phyloP scores from a whole-genome alignment of 2,329 filamentous ascomycete species.

The Pseudopyricularia cyperi region DNA sequence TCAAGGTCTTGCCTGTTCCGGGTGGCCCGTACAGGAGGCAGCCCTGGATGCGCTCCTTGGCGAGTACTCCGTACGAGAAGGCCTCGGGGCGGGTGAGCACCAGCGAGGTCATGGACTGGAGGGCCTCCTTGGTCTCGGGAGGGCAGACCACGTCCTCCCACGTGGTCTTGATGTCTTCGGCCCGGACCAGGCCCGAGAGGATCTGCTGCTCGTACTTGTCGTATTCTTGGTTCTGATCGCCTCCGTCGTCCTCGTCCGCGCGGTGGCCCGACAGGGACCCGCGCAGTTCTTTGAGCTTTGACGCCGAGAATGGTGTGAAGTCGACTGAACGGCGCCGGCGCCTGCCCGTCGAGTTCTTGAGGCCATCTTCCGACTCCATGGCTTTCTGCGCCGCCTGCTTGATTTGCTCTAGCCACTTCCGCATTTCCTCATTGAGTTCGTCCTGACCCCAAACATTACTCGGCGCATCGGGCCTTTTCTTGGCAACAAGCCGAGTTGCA shows the following conservation, averaged over 20 bases:
- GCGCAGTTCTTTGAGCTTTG: background rate
- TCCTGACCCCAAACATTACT: background rate
- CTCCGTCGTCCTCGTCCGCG: background rate
- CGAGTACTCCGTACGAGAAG: conserved; percentile 90
- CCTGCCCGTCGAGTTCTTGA: background rate
- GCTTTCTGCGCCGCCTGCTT: background rate
- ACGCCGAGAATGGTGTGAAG: background rate
- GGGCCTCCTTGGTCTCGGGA: conserved; percentile 67
- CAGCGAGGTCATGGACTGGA: conserved; percentile 80
- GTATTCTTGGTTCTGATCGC: conserved; percentile 8
- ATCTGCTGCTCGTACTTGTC: conserved; percentile 75
- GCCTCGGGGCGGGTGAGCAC: conserved; percentile 81
- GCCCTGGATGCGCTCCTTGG: conserved; percentile 81
- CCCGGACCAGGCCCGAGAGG: conserved; percentile 68
- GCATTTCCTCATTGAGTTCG: background rate
- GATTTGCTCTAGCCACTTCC: background rate
- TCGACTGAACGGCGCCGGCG: background rate
- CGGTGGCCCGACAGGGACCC: background rate
- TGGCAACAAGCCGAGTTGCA: background rate
- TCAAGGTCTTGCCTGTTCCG: conserved; percentile 61
- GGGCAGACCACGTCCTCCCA: conserved; percentile 81
- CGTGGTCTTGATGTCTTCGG: conserved; percentile 69
- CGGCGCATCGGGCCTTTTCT: background rate
- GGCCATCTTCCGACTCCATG: background rate
- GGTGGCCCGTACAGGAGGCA: conserved; percentile 81